Percentiles rank a stretch among this genome's conserved stretches.
These are phyloP conservation scores for Spathaspora arborariae DNA, from an alignment of 805 yeast genomes.

Conservation along the genomic window DNA sequence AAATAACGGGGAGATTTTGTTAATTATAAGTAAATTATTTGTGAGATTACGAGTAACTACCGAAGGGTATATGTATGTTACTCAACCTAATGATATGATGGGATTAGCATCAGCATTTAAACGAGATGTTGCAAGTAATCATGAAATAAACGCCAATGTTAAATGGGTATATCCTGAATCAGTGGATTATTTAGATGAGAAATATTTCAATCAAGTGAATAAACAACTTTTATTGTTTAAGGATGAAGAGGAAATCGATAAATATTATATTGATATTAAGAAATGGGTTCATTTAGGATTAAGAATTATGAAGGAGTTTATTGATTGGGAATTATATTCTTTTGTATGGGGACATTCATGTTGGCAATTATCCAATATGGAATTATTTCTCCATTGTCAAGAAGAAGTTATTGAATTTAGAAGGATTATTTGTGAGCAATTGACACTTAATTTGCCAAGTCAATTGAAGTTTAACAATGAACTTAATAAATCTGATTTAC, in stretches of 20 bases:
- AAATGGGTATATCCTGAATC: conserved; percentile 64
- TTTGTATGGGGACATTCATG: conserved; percentile 65
- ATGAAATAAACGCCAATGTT: conserved; percentile 12
- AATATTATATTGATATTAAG: conserved; percentile 38
- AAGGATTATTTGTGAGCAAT: conserved; percentile 54
- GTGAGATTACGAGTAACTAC: conserved; percentile 51
- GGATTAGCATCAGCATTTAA: conserved; percentile 60
- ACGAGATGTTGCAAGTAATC: conserved; percentile 36
- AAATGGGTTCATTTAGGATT: conserved; percentile 51
- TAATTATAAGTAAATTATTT: conserved; percentile 50
- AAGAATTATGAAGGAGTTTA: conserved; percentile 46
- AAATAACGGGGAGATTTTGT: conserved; percentile 28
- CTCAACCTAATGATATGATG: conserved; percentile 57
- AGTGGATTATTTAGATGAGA: conserved; percentile 44
- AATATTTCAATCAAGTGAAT: conserved; percentile 39
- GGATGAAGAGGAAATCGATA: conserved; percentile 16
- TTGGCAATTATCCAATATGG: conserved; percentile 60
- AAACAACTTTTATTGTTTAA: conserved; percentile 16
- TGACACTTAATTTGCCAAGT: conserved; percentile 47
- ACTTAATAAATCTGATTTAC: conserved; percentile 56
- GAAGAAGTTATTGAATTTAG: conserved; percentile 40
- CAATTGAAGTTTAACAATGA: conserved; percentile 25
- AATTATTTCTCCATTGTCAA: conserved; percentile 42
- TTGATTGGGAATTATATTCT: conserved; percentile 71
- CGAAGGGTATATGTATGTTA: conserved; percentile 43